Evolutionary conservation across 306 rosid genomes (phyloP), one percentile per base, ranked within the genome.

Genomic region (Phaseolus lunatus): DNA sequence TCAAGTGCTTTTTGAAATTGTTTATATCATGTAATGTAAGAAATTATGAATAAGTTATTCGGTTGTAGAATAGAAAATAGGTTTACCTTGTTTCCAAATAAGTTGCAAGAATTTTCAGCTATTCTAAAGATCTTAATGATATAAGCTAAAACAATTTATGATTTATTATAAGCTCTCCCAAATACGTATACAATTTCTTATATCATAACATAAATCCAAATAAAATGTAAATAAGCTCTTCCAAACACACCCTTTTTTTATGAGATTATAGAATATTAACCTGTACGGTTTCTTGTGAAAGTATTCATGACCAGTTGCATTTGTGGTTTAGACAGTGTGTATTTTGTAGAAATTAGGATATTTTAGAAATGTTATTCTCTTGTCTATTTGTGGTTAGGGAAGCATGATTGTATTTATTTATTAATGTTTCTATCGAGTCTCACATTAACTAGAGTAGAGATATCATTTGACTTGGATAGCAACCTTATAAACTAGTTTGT

Each of bases 311-410:
- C 67, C 70, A 49, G 33, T 76, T 68, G 70, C 64, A 54, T 53
- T 66, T 37, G 20, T 63, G 23, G 45, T 63, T 19, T 22, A 45
- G 47, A 70, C 31, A 13, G 49, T 57, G 53, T 66, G 75, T 12
- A 48, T 39, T 67, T 39, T 75, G 45, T 67, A 37, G 69, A 68
- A 54, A 26, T 59, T 48, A 16, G 53, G 77, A 62, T 69, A 67
- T n/a, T 67, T 53, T 67, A 26, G 43, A 75, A 57, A 57, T 81
- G 47, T 20, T n/a, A 37, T 59, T 81, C 61, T 57, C 80, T 67
- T 74, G 53, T 56, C 64, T 58, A 57, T n/a, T n/a, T n/a, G n/a
- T 31, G 72, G 62, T 31, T 18, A 45, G 47, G 64, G 65, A 22
- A 47, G 22, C 49, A 72, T 37, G 41, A 2, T 20, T 24, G 7